Evolutionary conservation across 2,329 filamentous ascomycete genomes (phyloP), one percentile per base, ranked within the genome.

Genomic region (Penicillium sumatraense): DNA sequence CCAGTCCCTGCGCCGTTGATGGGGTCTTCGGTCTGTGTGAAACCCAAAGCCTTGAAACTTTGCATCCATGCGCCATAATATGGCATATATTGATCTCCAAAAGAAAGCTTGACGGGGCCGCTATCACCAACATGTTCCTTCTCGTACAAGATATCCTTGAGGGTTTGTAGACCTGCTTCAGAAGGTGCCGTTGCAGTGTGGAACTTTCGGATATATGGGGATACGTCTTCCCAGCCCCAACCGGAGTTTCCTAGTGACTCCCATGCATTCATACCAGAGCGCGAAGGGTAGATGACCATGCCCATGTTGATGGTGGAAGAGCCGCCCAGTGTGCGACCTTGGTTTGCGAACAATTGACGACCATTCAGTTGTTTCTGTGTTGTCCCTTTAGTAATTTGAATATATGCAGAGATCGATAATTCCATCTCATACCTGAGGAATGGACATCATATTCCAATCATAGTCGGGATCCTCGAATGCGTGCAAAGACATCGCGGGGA

Each of bases 141-240:
- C 11, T 46, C 27, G n/a, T 46, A 31, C 5, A 29, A 1, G n/a
- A 46, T n/a, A 3, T 31, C 42, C n/a, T 41, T 36, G 38, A 51
- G 47, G 11, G 48, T 38, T 5, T 54, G 23, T 10, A 35, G 36
- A 9, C 27, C 47, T 4, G 5, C 36, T 2, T 24, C 31, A 1
- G 55, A 57, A 6, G 68, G 63, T 11, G 75, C 45, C 21, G 47
- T 36, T 16, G 54, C 51, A 16, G 46, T 57, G 31, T 57, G 52
- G 10, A 76, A 71, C 70, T 82, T 83, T 36, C 71, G 68, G 58
- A 83, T 79, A 61, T 82, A 83, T 0, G 76, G 78, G 2, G 80
- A 60, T 3, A 84, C 58, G 29, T 66, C 70, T 1, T 73, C 65
- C 73, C 76, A 81, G 21, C 67, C 69, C 74, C 77, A 81, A 1